Base-by-base conservation (phyloP, 805 yeast genomes). In the Candida maesae region DNA sequence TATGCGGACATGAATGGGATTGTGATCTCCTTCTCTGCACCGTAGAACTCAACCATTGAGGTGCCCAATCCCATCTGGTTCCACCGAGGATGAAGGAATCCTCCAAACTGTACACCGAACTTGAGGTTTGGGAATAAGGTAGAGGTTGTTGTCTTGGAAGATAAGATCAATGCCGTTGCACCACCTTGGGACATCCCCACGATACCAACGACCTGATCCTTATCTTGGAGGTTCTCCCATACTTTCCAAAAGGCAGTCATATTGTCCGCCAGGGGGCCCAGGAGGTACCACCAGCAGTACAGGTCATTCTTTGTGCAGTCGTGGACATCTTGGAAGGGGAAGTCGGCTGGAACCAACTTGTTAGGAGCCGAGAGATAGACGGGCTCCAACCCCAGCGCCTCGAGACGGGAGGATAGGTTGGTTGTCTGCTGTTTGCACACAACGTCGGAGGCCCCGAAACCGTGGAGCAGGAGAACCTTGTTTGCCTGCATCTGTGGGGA, bases 1-100 rank as follows among this genome's bases (percentile, higher is more conserved):
- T 43, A 43, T 7, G 46, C 46, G 5, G 46, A 35, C 26, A 48
- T 20, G 32, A 36, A 46, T 6, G 52, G 52, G 8, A 43, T 15
- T 2, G 33, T 30, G 33, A 47, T 39, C 8, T 38, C 42, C 4
- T 41, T 39, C 12, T 28, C n/a, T n/a, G n/a, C n/a, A n/a, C n/a
- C n/a, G n/a, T n/a, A n/a, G n/a, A n/a, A n/a, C n/a, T n/a, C n/a
- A n/a, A n/a, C n/a, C n/a, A n/a, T n/a, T n/a, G n/a, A n/a, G n/a
- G n/a, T n/a, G n/a, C n/a, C n/a, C n/a, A n/a, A n/a, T 24, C 12
- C 16, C 23, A 8, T 11, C 35, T 23, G n/a, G n/a, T 30, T 19
- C 7, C 44, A 45, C 3, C 33, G 8, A 2, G 46, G 44, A 18
- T 17, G 36, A 4, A 36, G 5, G 34, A 45, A 45, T 14, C 46